phyloP scores from a whole-genome alignment of 2,329 filamentous ascomycete genomes.

The Colletotrichum sp. region DNA sequence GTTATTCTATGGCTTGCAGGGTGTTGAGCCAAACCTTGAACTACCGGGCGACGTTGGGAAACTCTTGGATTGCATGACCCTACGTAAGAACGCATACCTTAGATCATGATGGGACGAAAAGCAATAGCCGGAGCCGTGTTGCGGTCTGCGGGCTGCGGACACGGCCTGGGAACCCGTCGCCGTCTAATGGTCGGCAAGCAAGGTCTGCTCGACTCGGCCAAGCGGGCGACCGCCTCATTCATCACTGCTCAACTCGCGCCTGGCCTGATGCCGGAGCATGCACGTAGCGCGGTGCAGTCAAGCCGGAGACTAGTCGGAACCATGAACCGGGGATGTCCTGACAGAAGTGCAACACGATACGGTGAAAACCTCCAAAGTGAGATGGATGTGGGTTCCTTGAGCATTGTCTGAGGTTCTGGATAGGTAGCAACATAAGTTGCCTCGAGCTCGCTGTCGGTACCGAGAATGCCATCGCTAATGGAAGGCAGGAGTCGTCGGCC shows the following conservation, averaged over 20 bases:
- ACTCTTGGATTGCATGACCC: neutral
- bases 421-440: neutral
- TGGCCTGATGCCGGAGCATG: neutral
- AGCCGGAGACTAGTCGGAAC: neutral
- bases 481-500: neutral
- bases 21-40: neutral
- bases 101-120: neutral
- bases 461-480: neutral
- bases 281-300: neutral
- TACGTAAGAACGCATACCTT: neutral
- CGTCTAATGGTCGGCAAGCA: neutral
- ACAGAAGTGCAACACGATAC: neutral
- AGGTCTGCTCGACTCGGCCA: neutral
- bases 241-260: neutral
- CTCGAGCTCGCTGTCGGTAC: neutral
- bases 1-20: neutral
- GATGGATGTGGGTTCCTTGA: neutral
- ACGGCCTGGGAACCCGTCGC: neutral
- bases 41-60: neutral
- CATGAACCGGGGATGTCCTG: constrained; percentile 2
- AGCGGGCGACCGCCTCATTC: neutral
- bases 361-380: neutral
- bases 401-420: neutral
- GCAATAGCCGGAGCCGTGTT: neutral
- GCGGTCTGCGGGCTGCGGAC: neutral